Percentiles rank a stretch among this genome's conserved stretches.
Conservation (phyloP, 352 stramenopile genomes). For the Pythium biforme region DNA sequence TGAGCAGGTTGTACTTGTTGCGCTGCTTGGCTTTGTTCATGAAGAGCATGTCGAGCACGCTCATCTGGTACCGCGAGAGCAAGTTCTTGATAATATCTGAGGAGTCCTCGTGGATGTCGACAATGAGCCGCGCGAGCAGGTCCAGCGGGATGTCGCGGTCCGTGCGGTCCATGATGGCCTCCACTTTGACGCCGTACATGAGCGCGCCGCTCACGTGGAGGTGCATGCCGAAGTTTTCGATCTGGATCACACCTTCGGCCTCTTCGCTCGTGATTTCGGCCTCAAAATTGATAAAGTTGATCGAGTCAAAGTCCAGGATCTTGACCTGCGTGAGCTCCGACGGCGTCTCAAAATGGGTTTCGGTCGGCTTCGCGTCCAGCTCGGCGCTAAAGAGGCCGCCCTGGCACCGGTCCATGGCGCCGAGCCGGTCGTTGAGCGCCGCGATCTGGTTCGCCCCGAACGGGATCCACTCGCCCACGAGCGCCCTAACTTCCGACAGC, state of each 20-base stretch:
- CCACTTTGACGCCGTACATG: slow-evolving; percentile 88
- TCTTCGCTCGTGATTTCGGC: slow-evolving; percentile 97
- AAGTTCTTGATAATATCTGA: slow-evolving; percentile 94
- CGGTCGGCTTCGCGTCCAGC: slow-evolving; percentile 83
- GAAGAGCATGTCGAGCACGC: slow-evolving; percentile 95
- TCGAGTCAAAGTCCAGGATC: slow-evolving; percentile 97
- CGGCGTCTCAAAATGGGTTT: slow-evolving; percentile 85
- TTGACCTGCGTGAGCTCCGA: slow-evolving; percentile 96
- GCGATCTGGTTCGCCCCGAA: slow-evolving; percentile 98
- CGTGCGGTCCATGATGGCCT: slow-evolving; percentile 96
- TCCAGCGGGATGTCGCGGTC: slow-evolving; percentile 96
- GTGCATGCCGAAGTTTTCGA: slow-evolving; percentile 96
- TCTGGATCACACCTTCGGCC: slow-evolving; percentile 92
- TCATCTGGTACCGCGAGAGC: slow-evolving; percentile 94
- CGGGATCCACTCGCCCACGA: slow-evolving; percentile 97
- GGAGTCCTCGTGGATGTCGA: slow-evolving; percentile 96
- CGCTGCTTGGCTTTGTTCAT: slow-evolving; percentile 91
- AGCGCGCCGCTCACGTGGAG: slow-evolving; percentile 71
- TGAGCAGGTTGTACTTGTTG: slow-evolving; percentile 98
- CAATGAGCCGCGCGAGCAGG: slow-evolving; percentile 92
- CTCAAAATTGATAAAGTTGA: slow-evolving; percentile 98
- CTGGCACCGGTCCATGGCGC: slow-evolving; percentile 94
- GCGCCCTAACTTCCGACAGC: slow-evolving; percentile 94
- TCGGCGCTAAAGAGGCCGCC: slow-evolving; percentile 95
- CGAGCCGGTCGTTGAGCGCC: slow-evolving; percentile 95